phyloP scores from a whole-genome alignment of 345 rosid species.

The Angophora floribunda region DNA sequence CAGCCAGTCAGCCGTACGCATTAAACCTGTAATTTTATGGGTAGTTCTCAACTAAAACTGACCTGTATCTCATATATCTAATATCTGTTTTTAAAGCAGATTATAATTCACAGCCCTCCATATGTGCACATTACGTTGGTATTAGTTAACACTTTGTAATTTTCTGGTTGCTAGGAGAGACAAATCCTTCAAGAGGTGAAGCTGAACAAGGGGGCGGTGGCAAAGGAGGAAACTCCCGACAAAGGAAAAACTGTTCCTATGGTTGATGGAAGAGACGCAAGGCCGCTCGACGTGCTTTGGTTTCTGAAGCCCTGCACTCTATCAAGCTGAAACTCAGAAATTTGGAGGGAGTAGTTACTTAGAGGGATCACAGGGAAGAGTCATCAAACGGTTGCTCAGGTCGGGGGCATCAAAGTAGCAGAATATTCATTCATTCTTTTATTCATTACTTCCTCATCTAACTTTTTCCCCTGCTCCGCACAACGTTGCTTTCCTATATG shows the following conservation, averaged over 20 bases:
- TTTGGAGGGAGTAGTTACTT: background rate
- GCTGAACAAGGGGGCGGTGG: constrained; percentile 25
- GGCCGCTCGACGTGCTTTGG: constrained; percentile 72
- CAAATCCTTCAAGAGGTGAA: constrained; percentile 42
- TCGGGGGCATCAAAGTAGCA: background rate
- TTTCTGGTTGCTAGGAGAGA: constrained; percentile 31
- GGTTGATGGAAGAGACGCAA: constrained; percentile 41
- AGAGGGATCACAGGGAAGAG: background rate
- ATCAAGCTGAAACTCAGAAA: constrained; percentile 15
- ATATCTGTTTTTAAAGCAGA: background rate
- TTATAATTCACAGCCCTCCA: background rate
- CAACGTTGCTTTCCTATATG: background rate
- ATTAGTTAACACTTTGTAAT: background rate
- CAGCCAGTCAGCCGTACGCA: background rate
- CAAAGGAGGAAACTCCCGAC: constrained; percentile 16
- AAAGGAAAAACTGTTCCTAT: constrained; percentile 16
- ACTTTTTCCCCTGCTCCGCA: background rate
- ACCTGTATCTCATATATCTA: background rate
- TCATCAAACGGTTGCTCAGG: background rate
- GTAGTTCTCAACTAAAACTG: background rate
- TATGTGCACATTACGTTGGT: background rate
- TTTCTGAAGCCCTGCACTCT: constrained; percentile 90
- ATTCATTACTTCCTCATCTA: background rate
- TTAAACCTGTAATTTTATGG: background rate
- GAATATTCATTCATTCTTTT: constrained; percentile 6